Percentiles rank a stretch among this genome's conserved stretches.
Conservation (phyloP, 495 filamentous ascomycete species). For the Halenospora varia region DNA sequence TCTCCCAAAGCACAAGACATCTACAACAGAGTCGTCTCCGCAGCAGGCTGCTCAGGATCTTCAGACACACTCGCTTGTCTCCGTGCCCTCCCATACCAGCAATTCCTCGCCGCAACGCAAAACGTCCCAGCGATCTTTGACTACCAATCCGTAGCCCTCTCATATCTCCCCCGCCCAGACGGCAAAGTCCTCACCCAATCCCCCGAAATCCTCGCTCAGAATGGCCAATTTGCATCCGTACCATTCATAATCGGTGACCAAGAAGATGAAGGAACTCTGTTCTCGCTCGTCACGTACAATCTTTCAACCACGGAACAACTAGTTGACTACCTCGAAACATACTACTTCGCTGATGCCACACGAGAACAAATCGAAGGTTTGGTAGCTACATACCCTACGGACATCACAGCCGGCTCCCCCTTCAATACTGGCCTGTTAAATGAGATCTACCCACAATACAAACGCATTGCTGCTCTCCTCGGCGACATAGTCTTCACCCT, state of each 20-base stretch:
- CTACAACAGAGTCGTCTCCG: conserved; percentile 57
- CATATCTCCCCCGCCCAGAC: conserved; percentile 64
- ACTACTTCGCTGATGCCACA: conserved; percentile 42
- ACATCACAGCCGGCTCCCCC: conserved; percentile 44
- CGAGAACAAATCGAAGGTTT: conserved; percentile 33
- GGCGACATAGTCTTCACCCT: conserved; percentile 46
- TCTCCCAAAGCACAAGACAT: conserved; percentile 57
- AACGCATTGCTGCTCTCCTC: conserved; percentile 70
- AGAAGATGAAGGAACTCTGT: conserved; percentile 59
- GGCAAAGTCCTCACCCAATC: conserved; percentile 50
- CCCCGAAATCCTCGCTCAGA: conserved; percentile 46
- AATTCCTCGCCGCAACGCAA: conserved; percentile 60
- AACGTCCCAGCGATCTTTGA: conserved; percentile 60
- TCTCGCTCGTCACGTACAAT: conserved; percentile 60
- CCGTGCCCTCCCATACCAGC: conserved; percentile 51
- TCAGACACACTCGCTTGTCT: conserved; percentile 60
- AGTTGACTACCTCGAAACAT: conserved; percentile 49
- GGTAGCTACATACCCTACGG: conserved; percentile 41
- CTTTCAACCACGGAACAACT: conserved; percentile 54
- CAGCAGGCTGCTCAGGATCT: conserved; percentile 54
- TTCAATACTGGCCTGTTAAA: conserved; percentile 60
- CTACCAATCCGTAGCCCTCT: conserved; percentile 59
- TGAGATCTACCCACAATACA: conserved; percentile 69
- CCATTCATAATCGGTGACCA: conserved; percentile 57
- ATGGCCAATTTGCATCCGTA: conserved; percentile 47